phyloP scores from a whole-genome alignment of 192 early-diverging fungal species.

The Spizellomyces punctatus region DNA sequence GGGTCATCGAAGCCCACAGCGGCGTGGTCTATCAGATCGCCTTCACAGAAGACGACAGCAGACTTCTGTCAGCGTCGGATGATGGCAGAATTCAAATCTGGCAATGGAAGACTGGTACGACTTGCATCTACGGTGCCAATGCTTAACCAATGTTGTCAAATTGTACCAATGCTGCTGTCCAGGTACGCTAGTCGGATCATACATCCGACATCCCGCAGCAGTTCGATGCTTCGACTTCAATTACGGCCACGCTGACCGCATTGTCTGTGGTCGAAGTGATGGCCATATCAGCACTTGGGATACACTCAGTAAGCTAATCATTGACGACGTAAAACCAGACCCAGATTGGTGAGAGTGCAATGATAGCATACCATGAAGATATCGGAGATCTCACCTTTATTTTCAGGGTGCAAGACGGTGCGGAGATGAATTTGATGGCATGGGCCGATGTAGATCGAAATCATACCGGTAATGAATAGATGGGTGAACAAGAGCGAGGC shows the following conservation, averaged over 20 bases:
- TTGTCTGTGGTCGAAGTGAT: slow-evolving; percentile 52
- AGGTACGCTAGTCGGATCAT: slow-evolving; percentile 33
- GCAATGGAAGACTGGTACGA: slow-evolving; percentile 55
- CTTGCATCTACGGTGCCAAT: not conserved
- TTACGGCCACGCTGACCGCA: slow-evolving; percentile 38
- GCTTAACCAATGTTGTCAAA: not conserved
- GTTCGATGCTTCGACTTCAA: slow-evolving; percentile 49
- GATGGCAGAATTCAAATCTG: slow-evolving; percentile 56
- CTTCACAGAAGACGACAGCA: slow-evolving; percentile 48
- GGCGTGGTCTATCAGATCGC: slow-evolving; percentile 51
- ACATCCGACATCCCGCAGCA: slow-evolving; percentile 51
- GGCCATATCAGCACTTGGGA: slow-evolving; percentile 54
- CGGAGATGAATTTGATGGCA: slow-evolving; percentile 37
- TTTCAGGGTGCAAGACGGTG: slow-evolving; percentile 31
- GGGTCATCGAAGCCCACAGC: slow-evolving; percentile 53
- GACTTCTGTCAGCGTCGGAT: slow-evolving; percentile 46
- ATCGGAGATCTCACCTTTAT: not conserved
- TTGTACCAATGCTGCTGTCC: not conserved
- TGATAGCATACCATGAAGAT: not conserved
- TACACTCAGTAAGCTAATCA: slow-evolving; percentile 13
- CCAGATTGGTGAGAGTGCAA: slow-evolving; percentile 39
- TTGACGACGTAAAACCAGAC: slow-evolving; percentile 56
- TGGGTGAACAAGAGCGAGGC: not conserved
- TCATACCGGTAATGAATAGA: slow-evolving; percentile 45
- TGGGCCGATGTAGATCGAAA: slow-evolving; percentile 44